Conservation (phyloP, 2,329 filamentous ascomycete genomes). For the Hypoxylon sp. region DNA sequence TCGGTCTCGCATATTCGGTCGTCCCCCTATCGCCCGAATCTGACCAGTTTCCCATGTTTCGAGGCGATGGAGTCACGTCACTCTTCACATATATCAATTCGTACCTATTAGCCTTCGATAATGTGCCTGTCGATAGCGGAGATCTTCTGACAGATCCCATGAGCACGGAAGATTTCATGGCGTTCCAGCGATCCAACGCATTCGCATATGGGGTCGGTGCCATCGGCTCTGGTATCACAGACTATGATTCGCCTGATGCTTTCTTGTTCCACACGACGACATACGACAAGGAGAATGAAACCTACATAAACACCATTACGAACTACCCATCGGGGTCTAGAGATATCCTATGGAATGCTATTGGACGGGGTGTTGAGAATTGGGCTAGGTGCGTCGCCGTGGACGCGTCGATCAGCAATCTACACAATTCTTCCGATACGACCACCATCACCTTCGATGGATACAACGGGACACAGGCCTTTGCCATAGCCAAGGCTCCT, state of each 20-base stretch:
- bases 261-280: neutral
- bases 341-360: conserved; percentile 12
- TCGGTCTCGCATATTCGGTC: conserved; percentile 25
- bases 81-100: conserved; percentile 15
- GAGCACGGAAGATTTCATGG: neutral
- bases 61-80: neutral
- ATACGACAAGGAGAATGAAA: neutral
- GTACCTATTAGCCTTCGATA: too few relatives aligned
- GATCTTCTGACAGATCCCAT: neutral
- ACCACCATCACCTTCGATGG: conserved; percentile 9
- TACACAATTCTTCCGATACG: neutral
- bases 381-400: neutral
- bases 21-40: conserved; percentile 8
- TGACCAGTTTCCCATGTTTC: neutral
- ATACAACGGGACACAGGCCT: conserved; percentile 17
- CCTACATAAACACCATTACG: neutral
- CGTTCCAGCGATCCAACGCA: conserved; percentile 17
- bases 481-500: conserved; percentile 3
- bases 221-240: neutral
- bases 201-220: conserved; percentile 20
- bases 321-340: conserved; percentile 10
- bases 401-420: neutral
- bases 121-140: neutral
- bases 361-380: conserved; percentile 3
- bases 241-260: neutral